A percentile compares a stretch with the other conserved stretches of the same genome.
These are phyloP conservation scores for Collybiopsis luxurians DNA, from an alignment of 768 basidiomycete genomes.

Conservation along the genomic window DNA sequence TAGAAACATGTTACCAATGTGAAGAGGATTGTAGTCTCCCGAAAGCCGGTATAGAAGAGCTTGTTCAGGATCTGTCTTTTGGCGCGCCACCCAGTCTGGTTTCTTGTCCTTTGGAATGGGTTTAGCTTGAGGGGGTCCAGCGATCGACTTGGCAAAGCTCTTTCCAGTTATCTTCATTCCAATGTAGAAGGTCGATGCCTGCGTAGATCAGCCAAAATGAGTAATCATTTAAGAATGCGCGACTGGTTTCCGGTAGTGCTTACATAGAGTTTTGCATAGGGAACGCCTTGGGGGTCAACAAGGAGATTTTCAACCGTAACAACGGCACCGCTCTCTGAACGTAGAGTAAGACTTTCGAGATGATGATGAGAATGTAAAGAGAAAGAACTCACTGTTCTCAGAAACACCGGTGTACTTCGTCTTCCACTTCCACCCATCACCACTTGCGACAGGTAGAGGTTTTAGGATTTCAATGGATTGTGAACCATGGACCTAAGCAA, in stretches of 20 bases:
- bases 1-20: conserved; percentile 47
- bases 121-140: conserved; percentile 58
- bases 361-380: not conserved
- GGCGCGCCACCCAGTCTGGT: conserved; percentile 58
- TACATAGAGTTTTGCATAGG: conserved; percentile 64
- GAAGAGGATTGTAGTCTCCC: conserved; percentile 79
- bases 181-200: conserved; percentile 65
- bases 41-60: conserved; percentile 73
- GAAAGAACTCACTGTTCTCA: conserved; percentile 69
- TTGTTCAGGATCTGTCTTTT: conserved; percentile 64
- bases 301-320: conserved; percentile 62
- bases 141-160: conserved; percentile 62
- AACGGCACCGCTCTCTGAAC: conserved; percentile 61
- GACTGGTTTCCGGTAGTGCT: conserved; percentile 14
- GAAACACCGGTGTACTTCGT: conserved; percentile 66
- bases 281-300: conserved; percentile 57
- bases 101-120: conserved; percentile 58
- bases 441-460: conserved; percentile 70
- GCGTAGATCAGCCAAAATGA: conserved; percentile 20
- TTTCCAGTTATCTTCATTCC: conserved; percentile 63
- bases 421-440: conserved; percentile 76
- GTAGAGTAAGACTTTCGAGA: no score
- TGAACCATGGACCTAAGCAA: conserved; percentile 65
- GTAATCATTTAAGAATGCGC: not conserved
- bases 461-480: conserved; percentile 81